phyloP scores from a whole-genome alignment of 352 stramenopile species.

The Plasmopara halstedii region DNA sequence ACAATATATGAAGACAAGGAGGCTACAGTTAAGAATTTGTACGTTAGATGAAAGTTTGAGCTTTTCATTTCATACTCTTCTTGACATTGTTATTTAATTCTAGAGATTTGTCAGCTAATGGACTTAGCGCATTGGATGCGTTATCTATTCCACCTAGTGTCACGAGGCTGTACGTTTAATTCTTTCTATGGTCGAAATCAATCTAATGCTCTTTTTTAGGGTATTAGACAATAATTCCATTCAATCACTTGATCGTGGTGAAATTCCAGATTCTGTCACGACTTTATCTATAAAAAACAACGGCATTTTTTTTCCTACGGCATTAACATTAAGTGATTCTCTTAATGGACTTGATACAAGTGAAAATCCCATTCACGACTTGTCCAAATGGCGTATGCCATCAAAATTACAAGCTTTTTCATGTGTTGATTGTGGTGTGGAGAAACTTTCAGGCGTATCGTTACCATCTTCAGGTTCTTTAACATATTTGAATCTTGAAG shows the following conservation, averaged over 20 bases:
- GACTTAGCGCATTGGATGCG: slow-evolving; percentile 17
- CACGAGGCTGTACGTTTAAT: slow-evolving; percentile 13
- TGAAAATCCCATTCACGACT: slow-evolving; percentile 18
- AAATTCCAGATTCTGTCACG: slow-evolving; percentile 19
- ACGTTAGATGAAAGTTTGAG: slow-evolving; percentile 2
- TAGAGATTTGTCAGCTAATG: slow-evolving; percentile 26
- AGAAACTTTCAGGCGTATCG: slow-evolving; percentile 20
- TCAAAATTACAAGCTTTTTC: slow-evolving; percentile 20
- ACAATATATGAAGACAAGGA: slow-evolving; percentile 22
- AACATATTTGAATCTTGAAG: slow-evolving; percentile 19
- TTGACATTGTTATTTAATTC: not conserved
- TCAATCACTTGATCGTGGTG: slow-evolving; percentile 4
- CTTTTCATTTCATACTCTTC: too few relatives aligned
- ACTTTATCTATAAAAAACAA: slow-evolving; percentile 25
- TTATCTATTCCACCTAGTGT: slow-evolving; percentile 22
- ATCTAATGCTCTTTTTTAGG: slow-evolving; percentile 2
- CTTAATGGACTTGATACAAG: slow-evolving; percentile 22
- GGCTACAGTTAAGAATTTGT: slow-evolving; percentile 23
- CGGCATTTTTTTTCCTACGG: slow-evolving; percentile 10
- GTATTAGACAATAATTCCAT: slow-evolving; percentile 23
- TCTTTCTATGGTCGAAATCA: not conserved
- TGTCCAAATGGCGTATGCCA: slow-evolving; percentile 32
- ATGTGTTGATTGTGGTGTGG: slow-evolving; percentile 21
- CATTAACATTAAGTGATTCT: slow-evolving; percentile 19
- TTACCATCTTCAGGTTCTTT: slow-evolving; percentile 20